Evolutionary conservation across 2,329 filamentous ascomycete genomes (phyloP).

Genomic region (Pestalotiopsis sp.): DNA sequence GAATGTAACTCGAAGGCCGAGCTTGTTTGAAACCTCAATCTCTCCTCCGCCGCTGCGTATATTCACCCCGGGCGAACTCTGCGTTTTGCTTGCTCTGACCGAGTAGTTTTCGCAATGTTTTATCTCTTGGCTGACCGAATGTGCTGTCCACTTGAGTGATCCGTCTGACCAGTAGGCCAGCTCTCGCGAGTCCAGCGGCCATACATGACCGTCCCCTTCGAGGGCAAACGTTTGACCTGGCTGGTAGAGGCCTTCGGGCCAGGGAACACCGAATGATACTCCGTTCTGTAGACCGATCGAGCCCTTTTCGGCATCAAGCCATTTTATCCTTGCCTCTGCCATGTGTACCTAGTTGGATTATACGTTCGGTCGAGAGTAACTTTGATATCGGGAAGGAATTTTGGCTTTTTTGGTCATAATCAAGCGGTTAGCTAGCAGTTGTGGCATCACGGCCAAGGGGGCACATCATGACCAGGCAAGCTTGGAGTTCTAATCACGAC

Average conservation of each 20-base stretch:
- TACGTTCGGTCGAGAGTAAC: too few relatives aligned
- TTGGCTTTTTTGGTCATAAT: too few relatives aligned
- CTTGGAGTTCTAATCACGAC: not conserved
- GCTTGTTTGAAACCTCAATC: not conserved
- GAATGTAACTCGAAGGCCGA: not conserved
- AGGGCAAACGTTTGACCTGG: not conserved
- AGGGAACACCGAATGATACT: not conserved
- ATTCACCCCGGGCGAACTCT: not conserved
- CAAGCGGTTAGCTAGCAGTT: too few relatives aligned
- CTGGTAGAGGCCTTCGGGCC: not conserved
- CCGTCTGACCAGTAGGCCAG: not conserved
- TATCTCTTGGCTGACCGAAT: not conserved
- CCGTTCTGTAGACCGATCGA: not conserved
- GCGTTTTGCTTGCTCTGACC: not conserved
- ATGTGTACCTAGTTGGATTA: not conserved
- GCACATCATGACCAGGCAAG: not conserved
- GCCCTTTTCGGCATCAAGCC: not conserved
- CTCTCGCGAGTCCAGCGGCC: not conserved
- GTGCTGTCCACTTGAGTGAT: not conserved
- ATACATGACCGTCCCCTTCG: not conserved
- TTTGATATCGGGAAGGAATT: not conserved
- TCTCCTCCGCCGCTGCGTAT: not conserved
- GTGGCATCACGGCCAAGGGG: not conserved
- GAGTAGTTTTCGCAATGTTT: not conserved
- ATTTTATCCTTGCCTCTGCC: not conserved